These are phyloP conservation scores for Ceratocystis variospora DNA, from an alignment of 2,329 filamentous ascomycete species.

Conservation along the genomic window DNA sequence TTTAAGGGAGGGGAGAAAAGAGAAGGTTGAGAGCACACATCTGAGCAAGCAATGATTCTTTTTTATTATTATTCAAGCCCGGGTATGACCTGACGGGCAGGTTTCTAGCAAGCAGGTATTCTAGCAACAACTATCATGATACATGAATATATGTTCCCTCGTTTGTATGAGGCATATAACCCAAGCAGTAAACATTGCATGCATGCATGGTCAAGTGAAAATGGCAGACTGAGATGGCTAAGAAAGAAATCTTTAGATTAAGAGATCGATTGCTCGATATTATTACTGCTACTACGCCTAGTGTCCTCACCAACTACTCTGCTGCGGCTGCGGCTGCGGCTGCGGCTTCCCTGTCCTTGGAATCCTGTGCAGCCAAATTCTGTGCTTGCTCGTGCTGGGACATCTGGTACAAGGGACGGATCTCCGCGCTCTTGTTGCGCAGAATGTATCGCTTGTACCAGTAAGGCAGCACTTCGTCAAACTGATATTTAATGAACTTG, in stretches of 20 bases:
- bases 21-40: background rate
- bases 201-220: too few species aligned
- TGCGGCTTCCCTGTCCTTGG: background rate
- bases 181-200: too few species aligned
- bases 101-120: conserved; percentile 7
- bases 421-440: conserved; percentile 16
- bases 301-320: too few species aligned
- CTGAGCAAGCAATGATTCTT: background rate
- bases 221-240: too few species aligned
- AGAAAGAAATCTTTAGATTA: too few species aligned
- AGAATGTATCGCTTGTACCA: conserved; percentile 26
- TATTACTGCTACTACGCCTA: too few species aligned
- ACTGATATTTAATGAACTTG: conserved; percentile 31
- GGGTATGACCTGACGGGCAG: background rate
- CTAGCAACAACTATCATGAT: background rate
- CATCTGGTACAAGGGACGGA: conserved; percentile 17
- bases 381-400: conserved; percentile 12
- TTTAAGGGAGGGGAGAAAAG: background rate
- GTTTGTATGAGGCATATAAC: too few species aligned
- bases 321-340: background rate
- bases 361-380: background rate
- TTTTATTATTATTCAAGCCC: background rate
- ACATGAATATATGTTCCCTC: background rate
- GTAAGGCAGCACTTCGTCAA: conserved; percentile 28
- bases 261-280: too few species aligned